A percentile compares a stretch with the other conserved stretches of the same genome.
Evolutionary conservation across 371 early-diverging fungal species (phyloP).

Genomic region (Lichtheimia ornata): DNA sequence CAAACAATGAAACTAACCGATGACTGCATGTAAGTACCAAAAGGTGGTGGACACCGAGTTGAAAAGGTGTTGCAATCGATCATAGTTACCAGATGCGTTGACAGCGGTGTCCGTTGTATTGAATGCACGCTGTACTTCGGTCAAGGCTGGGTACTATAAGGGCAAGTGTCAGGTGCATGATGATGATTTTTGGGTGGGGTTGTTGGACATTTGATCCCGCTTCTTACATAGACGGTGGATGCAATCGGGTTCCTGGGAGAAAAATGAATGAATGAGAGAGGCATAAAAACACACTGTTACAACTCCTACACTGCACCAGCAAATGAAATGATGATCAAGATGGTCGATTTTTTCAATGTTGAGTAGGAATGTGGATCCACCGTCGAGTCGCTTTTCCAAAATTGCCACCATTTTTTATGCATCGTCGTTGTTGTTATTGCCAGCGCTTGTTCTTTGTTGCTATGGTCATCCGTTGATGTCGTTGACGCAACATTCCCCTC

Average conservation of each 20-base stretch:
- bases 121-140: constrained; percentile 21
- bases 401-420: constrained; percentile 9
- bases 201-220: not conserved
- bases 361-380: constrained; percentile 21
- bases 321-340: constrained; percentile 19
- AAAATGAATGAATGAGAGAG: not conserved
- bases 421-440: constrained; percentile 4
- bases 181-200: not conserved
- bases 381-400: constrained; percentile 7
- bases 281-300: too few relatives aligned
- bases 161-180: not conserved
- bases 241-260: constrained; percentile 19
- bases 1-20: constrained; percentile 24
- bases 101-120: constrained; percentile 26
- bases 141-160: constrained; percentile 25
- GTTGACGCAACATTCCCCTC: not conserved
- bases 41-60: not conserved
- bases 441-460: not conserved
- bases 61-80: not conserved
- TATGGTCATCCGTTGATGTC: not conserved
- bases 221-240: constrained; percentile 32
- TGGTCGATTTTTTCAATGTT: constrained; percentile 14
- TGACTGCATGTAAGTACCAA: not conserved
- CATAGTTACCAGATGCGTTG: constrained; percentile 27
- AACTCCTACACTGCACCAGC: constrained; percentile 27